Conservation (phyloP, 192 early-diverging fungal genomes). For the Podila minutissima region DNA sequence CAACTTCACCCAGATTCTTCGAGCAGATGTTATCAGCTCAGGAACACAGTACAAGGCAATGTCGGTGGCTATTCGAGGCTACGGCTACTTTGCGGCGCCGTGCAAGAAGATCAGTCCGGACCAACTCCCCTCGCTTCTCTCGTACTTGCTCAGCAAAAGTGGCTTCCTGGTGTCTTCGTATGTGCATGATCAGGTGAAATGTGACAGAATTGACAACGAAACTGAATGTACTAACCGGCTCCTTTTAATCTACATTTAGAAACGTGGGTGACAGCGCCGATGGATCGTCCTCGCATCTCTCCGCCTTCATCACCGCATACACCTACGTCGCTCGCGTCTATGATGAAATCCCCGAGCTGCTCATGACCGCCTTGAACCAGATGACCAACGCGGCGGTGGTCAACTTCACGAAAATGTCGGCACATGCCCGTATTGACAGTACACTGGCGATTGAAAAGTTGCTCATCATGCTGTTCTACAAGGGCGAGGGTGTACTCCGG, state of each 20-base stretch:
- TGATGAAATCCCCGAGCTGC: conserved; percentile 54
- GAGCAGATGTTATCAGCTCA: conserved; percentile 24
- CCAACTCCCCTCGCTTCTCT: conserved; percentile 54
- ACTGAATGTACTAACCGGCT: neutral
- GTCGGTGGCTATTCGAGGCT: conserved; percentile 74
- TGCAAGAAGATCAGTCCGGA: conserved; percentile 60
- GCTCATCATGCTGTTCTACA: conserved; percentile 59
- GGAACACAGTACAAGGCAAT: conserved; percentile 54
- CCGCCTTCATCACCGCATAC: conserved; percentile 73
- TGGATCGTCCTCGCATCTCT: conserved; percentile 51
- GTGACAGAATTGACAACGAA: neutral
- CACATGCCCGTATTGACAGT: conserved; percentile 55
- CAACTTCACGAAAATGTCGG: conserved; percentile 59
- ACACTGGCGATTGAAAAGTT: conserved; percentile 62
- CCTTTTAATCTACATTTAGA: conserved; percentile 9
- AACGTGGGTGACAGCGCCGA: conserved; percentile 60
- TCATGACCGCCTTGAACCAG: conserved; percentile 58
- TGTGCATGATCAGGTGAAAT: neutral
- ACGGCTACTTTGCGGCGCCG: conserved; percentile 73
- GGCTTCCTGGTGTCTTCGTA: conserved; percentile 66
- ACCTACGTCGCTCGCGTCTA: conserved; percentile 59
- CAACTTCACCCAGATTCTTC: conserved; percentile 55
- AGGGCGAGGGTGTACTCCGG: conserved; percentile 55
- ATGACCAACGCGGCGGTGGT: conserved; percentile 55
- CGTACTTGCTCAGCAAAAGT: conserved; percentile 59